Evolutionary conservation across 371 early-diverging fungal genomes (phyloP).

Genomic region (Batrachochytrium dendrobatidis): DNA sequence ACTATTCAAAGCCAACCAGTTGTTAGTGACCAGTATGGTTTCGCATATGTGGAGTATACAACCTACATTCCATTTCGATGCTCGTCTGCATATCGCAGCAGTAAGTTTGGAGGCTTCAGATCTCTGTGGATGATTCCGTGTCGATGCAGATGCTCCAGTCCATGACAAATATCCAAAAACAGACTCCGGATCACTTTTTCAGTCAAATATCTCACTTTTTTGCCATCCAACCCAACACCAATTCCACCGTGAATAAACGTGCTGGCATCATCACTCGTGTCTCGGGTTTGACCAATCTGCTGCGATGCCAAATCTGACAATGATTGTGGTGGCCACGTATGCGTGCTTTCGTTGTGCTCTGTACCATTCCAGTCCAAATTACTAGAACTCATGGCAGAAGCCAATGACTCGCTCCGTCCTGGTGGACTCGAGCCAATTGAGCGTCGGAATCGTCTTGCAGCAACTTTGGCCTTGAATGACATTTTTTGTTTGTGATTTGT

Average conservation of each 20-base stretch:
- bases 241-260: constrained; percentile 32
- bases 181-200: constrained; percentile 70
- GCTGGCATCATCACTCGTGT: not conserved
- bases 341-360: no score
- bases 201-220: constrained; percentile 43
- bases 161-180: constrained; percentile 81
- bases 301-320: no score
- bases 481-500: no score
- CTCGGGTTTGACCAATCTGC: not conserved
- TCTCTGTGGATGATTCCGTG: constrained; percentile 83
- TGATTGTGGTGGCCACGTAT: no score
- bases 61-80: not conserved
- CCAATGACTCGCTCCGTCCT: no score
- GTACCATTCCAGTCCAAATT: no score
- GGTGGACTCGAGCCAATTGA: no score
- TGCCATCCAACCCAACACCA: constrained; percentile 18
- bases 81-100: constrained; percentile 59
- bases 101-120: constrained; percentile 84
- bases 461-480: no score
- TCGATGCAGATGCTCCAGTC: constrained; percentile 78
- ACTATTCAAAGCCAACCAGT: constrained; percentile 19
- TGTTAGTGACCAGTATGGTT: not conserved
- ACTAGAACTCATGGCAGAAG: no score
- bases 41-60: constrained; percentile 3
- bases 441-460: no score